Percentiles rank a stretch among this genome's conserved stretches.
These are phyloP conservation scores for Pharus latifolius DNA, from an alignment of 176 grass and related monocot genomes.

Conservation along the genomic window DNA sequence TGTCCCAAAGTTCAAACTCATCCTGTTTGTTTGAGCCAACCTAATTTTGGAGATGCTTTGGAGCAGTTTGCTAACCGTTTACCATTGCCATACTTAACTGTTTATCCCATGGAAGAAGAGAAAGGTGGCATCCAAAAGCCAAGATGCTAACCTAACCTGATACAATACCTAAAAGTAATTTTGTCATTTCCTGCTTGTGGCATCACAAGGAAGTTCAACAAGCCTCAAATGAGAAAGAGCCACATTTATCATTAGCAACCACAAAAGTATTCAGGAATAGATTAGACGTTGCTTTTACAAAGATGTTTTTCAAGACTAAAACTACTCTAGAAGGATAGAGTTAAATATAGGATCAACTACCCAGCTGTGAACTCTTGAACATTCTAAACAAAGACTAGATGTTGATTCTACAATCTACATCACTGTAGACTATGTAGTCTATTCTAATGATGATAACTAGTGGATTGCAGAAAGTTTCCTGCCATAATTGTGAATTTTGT, in stretches of 20 bases:
- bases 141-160: constrained; percentile 26
- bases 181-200: constrained; percentile 21
- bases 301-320: neutral
- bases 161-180: constrained; percentile 26
- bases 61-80: neutral
- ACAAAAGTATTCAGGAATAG: too few species aligned
- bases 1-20: too few species aligned
- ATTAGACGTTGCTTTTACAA: neutral
- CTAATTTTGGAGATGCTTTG: too few species aligned
- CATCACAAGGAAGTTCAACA: neutral
- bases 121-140: constrained; percentile 1
- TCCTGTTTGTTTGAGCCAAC: too few species aligned
- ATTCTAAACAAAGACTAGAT: neutral
- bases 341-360: neutral
- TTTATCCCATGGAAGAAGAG: constrained; percentile 16
- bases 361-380: neutral
- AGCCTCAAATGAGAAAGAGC: constrained; percentile 1
- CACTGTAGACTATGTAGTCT: neutral
- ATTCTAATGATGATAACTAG: neutral
- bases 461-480: neutral
- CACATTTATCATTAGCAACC: too few species aligned
- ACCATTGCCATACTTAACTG: neutral
- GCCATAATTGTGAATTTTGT: neutral
- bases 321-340: neutral
- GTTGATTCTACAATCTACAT: neutral